Percentiles rank a stretch among this genome's conserved stretches.
Conservation (phyloP, 441 rosid genomes). For the Theobroma grandiflorum region DNA sequence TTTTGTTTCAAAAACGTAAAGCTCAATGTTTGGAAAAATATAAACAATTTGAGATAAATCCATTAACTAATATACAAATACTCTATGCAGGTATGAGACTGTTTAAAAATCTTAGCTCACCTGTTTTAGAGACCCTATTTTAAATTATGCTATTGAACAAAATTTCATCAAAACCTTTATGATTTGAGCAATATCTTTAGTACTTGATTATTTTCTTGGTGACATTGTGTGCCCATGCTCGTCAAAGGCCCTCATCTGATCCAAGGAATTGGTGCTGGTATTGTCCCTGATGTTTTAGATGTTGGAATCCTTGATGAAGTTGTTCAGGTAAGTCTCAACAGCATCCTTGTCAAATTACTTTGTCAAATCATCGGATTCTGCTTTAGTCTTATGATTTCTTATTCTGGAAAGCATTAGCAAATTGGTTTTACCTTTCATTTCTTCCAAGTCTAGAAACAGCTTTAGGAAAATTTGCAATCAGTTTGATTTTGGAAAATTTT, state of each 20-base stretch:
- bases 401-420: background rate
- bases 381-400: background rate
- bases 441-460: background rate
- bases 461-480: background rate
- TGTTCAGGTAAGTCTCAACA: constrained; percentile 44
- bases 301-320: constrained; percentile 53
- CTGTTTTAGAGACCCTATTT: background rate
- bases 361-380: background rate
- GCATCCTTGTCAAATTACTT: background rate
- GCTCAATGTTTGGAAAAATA: background rate
- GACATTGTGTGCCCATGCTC: background rate
- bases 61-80: background rate
- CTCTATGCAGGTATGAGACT: background rate
- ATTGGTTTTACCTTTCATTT: background rate
- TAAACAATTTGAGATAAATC: background rate
- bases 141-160: background rate
- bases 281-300: constrained; percentile 51
- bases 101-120: background rate
- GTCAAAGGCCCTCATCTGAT: constrained; percentile 49
- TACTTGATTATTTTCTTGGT: background rate
- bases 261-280: constrained; percentile 61
- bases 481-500: background rate
- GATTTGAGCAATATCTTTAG: background rate
- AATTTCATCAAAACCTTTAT: background rate
- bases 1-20: background rate